Base-by-base conservation (phyloP, 768 basidiomycete species). In the Asterophora lycoperdoides region DNA sequence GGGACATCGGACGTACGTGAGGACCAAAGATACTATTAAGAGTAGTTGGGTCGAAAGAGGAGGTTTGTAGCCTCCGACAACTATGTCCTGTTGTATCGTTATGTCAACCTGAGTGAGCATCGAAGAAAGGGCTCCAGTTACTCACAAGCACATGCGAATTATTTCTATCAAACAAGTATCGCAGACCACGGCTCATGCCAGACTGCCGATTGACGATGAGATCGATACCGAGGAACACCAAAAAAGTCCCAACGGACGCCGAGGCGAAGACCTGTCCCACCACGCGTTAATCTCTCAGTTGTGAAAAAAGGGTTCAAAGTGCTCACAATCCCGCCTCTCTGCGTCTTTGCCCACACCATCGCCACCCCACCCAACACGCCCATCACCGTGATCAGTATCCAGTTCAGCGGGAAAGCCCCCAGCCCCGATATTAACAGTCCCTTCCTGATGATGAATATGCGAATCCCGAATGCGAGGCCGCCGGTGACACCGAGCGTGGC, bases 151-250 rank as follows among this genome's bases (percentile, higher is more conserved):
- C 61, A 64, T 86, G 84, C 20, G 76, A 72, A 8, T 68, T 57
- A 55, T 86, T 86, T 37, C 78, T 69, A 58, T 86, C 85, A 51
- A 85, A 74, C 11, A 86, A 69, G 56, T 73, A 78, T 17, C 85
- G 74, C 26, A 86, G 68, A 2, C 84, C 84, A 17, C 75, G 66
- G 55, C 83, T 81, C 72, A 84, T 74, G 5, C 84, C 85, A 5
- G 66, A 63, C 57, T 86, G 83, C 54, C 73, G 68, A 51, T 83
- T 72, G 42, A 83, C 45, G 40, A 74, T 60, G 4, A 86, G 68
- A 62, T 86, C 84, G 9, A 78, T 57, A 17, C 75, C 83, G 8
- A 86, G 71, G 23, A 60, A 73, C 11, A 70, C 65, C 19, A 86
- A 63, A 60, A 86, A 86, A 8, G 83, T 77, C 28, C 85, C 85